A percentile compares a stretch with the other conserved stretches of the same genome.
Conservation (phyloP, 192 early-diverging fungal genomes). For the Backusella morwellensis region DNA sequence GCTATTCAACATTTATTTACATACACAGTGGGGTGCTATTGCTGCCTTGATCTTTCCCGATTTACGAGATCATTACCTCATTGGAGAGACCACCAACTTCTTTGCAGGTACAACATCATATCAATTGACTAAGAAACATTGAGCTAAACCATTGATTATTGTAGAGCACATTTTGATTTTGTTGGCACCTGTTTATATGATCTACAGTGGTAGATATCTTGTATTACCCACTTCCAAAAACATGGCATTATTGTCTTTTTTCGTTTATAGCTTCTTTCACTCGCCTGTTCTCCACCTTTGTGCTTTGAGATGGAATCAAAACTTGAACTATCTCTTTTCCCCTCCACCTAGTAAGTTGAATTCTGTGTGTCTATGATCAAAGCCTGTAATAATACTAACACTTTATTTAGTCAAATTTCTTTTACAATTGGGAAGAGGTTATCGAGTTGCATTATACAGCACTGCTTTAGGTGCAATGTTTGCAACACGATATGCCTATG, state of each 20-base stretch:
- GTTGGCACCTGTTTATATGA: constrained; percentile 49
- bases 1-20: constrained; percentile 56
- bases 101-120: constrained; percentile 38
- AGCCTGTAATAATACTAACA: neutral
- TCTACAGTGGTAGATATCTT: constrained; percentile 50
- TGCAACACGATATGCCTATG: constrained; percentile 20
- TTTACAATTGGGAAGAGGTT: constrained; percentile 16
- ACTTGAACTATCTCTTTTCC: constrained; percentile 53
- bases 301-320: constrained; percentile 43
- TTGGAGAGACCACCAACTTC: constrained; percentile 53
- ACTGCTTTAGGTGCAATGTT: constrained; percentile 31
- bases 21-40: constrained; percentile 55
- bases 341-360: constrained; percentile 48
- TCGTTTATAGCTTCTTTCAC: constrained; percentile 51
- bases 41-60: constrained; percentile 50
- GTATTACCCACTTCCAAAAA: constrained; percentile 44
- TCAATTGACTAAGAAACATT: neutral
- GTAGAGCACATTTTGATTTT: constrained; percentile 48
- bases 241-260: constrained; percentile 50
- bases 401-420: constrained; percentile 20
- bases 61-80: constrained; percentile 43
- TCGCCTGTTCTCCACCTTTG: constrained; percentile 42
- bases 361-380: too few species aligned
- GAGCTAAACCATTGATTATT: neutral
- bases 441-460: constrained; percentile 25